These are phyloP conservation scores for Ceriops decandra DNA, from an alignment of 345 rosid genomes.

Conservation along the genomic window DNA sequence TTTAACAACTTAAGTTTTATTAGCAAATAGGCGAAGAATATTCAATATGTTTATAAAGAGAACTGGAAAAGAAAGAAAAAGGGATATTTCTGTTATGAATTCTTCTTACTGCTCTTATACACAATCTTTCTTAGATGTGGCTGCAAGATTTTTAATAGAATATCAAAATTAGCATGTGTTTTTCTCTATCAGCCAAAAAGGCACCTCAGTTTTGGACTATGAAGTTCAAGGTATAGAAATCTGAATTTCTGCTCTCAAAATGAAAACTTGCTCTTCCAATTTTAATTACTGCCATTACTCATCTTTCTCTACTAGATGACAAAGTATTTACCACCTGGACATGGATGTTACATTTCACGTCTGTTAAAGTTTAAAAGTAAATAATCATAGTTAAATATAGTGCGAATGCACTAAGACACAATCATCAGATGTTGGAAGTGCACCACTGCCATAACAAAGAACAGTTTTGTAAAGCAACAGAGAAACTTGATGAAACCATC, in stretches of 20 bases:
- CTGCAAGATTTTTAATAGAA: no score
- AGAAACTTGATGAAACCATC: constrained; percentile 2
- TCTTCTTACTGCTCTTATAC: no score
- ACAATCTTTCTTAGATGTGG: no score
- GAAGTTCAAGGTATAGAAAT: neutral
- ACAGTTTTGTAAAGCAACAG: neutral
- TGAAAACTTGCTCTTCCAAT: neutral
- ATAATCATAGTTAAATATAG: no score
- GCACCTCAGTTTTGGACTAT: neutral
- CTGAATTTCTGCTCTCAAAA: neutral
- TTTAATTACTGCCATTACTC: neutral
- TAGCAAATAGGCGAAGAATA: no score
- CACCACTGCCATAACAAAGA: neutral
- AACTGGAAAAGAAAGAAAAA: no score
- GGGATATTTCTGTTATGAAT: no score
- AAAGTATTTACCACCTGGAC: neutral
- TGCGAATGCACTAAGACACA: no score
- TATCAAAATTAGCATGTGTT: neutral
- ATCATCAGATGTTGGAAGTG: no score
- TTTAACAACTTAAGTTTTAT: no score
- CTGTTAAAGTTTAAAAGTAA: no score
- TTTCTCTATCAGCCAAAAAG: neutral
- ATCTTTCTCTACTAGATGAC: neutral
- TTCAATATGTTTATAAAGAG: no score
- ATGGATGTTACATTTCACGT: neutral